Base-by-base conservation (phyloP, 2,329 filamentous ascomycete genomes). In the Neurospora sp. region DNA sequence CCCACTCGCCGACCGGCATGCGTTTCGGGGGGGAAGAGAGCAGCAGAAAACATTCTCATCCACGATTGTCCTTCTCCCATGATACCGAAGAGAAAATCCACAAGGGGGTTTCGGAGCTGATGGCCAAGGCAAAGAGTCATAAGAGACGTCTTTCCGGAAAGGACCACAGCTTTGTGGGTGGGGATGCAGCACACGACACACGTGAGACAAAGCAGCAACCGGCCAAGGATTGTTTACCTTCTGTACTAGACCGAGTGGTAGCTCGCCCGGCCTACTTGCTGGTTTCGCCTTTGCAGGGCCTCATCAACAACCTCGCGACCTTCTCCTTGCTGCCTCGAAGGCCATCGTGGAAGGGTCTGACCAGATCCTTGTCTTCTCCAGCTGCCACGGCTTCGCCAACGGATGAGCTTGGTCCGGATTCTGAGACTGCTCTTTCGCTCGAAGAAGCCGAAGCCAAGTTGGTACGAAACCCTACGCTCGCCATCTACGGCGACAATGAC, bases 271-370 rank as follows among this genome's bases (percentile, higher is more conserved):
- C 85, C 1, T 91, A 90, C 73, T 79, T 94, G 1, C 81, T 92
- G 10, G 82, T 94, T 8, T 93, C 91, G 0, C 91, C 91, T 1
- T 83, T 91, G 0, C 82, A 88, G 38, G 88, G 88, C 0, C 70
- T 87, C 0, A 80, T 90, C 2, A 88, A 86, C 6, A 84, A 85
- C 70, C 81, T 93, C 19, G 84, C 88, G 11, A 91, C 89, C 0
- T 81, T 91, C 77, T 88, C 87, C 15, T 82, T 88, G 36, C 76
- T 77, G 68, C 72, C 70, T 38, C 75, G 73, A n/a, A 73, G 71
- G 70, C 67, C 68, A 41, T 69, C 72, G 68, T 69, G 68, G 66
- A 69, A 72, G 37, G 68, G 68, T 33, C 67, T 72, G 12, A 66
- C 71, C 1, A 74, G 67, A 36, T 19, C 70, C 37, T 8, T 62